These are phyloP conservation scores for Stephania cephalantha DNA, from an alignment of 164 flowering plant species.

Conservation along the genomic window DNA sequence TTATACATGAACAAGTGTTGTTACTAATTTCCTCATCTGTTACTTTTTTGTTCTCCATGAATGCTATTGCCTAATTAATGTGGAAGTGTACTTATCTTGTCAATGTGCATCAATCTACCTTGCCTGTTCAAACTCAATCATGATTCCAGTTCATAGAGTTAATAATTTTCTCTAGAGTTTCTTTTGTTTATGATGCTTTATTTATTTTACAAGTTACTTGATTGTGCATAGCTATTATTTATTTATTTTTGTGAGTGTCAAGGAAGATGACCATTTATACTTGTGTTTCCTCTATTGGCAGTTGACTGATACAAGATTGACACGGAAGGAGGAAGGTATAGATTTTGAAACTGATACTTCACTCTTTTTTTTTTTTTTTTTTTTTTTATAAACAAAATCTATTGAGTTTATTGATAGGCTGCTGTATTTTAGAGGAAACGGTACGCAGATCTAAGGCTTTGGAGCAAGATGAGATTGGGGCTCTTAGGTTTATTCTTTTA, in stretches of 20 bases:
- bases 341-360: not conserved
- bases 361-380: too few relatives aligned
- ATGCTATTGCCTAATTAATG: not conserved
- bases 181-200: not conserved
- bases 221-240: not conserved
- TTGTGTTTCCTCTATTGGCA: slow-evolving; percentile 24
- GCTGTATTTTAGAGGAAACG: slow-evolving; percentile 56
- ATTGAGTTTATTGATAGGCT: slow-evolving; percentile 1
- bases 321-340: slow-evolving; percentile 75
- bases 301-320: slow-evolving; percentile 57
- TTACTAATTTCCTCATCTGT: not conserved
- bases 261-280: not conserved
- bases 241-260: too few relatives aligned
- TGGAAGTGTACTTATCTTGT: not conserved
- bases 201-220: not conserved
- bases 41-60: not conserved
- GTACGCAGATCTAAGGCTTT: slow-evolving; percentile 66
- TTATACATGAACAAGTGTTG: not conserved
- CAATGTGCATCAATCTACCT: not conserved
- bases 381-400: not conserved
- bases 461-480: slow-evolving; percentile 46
- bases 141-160: not conserved
- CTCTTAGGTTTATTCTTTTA: slow-evolving; percentile 52
- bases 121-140: not conserved
- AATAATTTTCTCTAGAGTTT: not conserved